Base-by-base conservation (phyloP, 306 rosid species). In the Castanea sativa region DNA sequence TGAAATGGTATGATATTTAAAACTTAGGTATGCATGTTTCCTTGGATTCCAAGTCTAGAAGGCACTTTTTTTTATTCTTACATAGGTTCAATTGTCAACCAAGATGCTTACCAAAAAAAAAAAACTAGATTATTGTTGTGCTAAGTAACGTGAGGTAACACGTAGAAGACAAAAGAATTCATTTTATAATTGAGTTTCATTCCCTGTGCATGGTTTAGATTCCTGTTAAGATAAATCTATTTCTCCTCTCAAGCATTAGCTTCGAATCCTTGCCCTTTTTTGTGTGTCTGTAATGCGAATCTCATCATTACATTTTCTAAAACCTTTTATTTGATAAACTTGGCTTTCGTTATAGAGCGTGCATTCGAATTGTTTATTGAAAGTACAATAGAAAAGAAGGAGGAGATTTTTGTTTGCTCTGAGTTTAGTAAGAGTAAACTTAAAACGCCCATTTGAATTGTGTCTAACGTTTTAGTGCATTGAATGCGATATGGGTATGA, bases 401-500 rank as follows among this genome's bases (percentile, higher is more conserved):
- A 1, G 11, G 0, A 38, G 0, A 38, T 11, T 2, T 41, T 41
- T 41, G 3, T 41, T 41, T 41, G 12, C 1, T 8, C 8, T 41
- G 3, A 0, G 8, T 41, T 8, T 11, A 41, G 45, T 11, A 0
- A 8, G 0, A 8, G 2, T 41, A 41, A 41, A 1, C 12, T 2
- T 8, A 41, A 41, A 41, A 41, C 1, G 11, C 1, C 11, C 8
- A 8, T 38, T 38, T 38, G 0, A 1, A 3, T 38, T 38, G 45
- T 38, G 45, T 49, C 1, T 13, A 49, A 5, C 0, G 5, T 49
- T 12, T 3, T 13, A 49, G 0, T 49, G 5, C 1, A 12, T 1
- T 49, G 0, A 49, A 49, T 49, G 16, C 0, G 3, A 38, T 38
- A 38, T 38, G 8, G 3, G 2, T 1, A 41, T 8, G 12, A 41